These are phyloP conservation scores for Ephemerocybe angulata DNA, from an alignment of 768 basidiomycete species.

Conservation along the genomic window DNA sequence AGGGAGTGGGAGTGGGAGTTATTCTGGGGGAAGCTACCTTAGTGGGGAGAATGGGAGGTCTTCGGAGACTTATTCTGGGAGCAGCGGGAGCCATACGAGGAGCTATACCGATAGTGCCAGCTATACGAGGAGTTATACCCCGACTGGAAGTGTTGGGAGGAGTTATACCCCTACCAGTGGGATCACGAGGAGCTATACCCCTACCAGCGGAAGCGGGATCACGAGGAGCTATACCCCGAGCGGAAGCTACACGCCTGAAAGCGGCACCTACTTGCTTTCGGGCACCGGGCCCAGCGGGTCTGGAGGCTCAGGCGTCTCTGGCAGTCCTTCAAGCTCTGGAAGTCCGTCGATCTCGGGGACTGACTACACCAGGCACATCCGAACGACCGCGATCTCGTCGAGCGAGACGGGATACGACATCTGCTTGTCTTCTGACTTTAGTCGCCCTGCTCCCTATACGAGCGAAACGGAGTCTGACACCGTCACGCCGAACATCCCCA, in stretches of 20 bases:
- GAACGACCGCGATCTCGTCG: slow-evolving; percentile 11
- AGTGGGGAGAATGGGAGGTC: not conserved
- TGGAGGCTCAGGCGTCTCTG: not conserved
- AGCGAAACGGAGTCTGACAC: slow-evolving; percentile 25
- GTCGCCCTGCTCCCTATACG: slow-evolving; percentile 31
- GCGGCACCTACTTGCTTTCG: not conserved
- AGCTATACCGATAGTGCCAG: slow-evolving; percentile 13
- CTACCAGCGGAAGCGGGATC: slow-evolving; percentile 13
- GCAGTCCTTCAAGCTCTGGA: not conserved
- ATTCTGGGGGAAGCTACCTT: slow-evolving; percentile 1
- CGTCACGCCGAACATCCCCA: slow-evolving; percentile 25
- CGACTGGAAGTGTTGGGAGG: too few species aligned
- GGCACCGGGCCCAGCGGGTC: too few species aligned
- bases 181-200: too few species aligned
- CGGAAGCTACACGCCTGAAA: slow-evolving; percentile 18
- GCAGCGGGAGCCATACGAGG: slow-evolving; percentile 3
- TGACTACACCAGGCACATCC: slow-evolving; percentile 3
- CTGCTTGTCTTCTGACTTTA: slow-evolving; percentile 50
- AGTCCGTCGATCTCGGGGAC: not conserved
- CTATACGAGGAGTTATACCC: slow-evolving; percentile 9
- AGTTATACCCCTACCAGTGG: slow-evolving; percentile 14
- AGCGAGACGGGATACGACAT: slow-evolving; percentile 52
- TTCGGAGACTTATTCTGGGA: slow-evolving; percentile 3
- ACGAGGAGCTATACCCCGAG: slow-evolving; percentile 11
- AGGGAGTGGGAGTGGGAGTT: slow-evolving; percentile 6